A percentile compares a stretch with the other conserved stretches of the same genome.
phyloP scores from a whole-genome alignment of 129 eudicot genomes.

The Helichrysum umbraculigerum region DNA sequence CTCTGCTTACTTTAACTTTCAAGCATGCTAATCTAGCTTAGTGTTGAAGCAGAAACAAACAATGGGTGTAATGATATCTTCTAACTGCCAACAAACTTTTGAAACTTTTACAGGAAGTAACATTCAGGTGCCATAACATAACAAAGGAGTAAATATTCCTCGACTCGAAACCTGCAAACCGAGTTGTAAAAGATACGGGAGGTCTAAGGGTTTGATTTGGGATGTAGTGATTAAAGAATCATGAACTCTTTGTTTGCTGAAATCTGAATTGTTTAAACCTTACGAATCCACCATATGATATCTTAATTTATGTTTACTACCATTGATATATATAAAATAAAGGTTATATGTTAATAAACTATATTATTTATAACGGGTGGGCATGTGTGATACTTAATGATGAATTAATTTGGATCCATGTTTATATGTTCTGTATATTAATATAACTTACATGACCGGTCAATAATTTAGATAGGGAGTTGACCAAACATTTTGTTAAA shows the following conservation, averaged over 20 bases:
- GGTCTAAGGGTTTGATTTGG: background rate
- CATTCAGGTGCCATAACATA: background rate
- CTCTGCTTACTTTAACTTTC: background rate
- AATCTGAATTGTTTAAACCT: background rate
- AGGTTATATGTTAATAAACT: background rate
- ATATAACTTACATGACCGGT: background rate
- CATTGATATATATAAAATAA: background rate
- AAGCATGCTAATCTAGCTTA: conserved; percentile 11
- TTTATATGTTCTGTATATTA: background rate
- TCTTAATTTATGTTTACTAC: background rate
- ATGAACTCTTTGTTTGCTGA: background rate
- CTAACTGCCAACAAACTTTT: background rate
- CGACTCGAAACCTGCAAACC: background rate
- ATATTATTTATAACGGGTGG: background rate
- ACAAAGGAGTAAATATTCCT: background rate
- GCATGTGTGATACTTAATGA: background rate
- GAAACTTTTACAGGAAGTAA: background rate
- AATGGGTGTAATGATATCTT: conserved; percentile 15
- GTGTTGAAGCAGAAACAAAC: conserved; percentile 12
- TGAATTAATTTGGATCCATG: background rate
- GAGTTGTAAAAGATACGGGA: background rate
- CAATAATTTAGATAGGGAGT: background rate
- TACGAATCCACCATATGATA: background rate
- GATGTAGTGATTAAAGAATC: background rate
- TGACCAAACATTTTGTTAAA: background rate